phyloP scores from a whole-genome alignment of 1,284 basidiomycete species.

The Trametes polyzona region DNA sequence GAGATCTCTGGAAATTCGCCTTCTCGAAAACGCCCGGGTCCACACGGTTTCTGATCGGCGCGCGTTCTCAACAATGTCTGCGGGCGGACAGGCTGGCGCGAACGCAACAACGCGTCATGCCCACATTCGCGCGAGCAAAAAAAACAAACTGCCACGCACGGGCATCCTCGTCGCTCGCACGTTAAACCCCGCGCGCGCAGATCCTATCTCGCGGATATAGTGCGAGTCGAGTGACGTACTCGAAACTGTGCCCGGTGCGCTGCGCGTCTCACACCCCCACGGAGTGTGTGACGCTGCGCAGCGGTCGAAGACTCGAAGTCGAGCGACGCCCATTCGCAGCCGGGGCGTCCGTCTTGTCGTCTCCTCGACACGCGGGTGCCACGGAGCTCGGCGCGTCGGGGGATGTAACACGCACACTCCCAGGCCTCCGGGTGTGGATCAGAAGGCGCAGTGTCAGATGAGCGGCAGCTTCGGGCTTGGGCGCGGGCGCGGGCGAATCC shows the following conservation, averaged over 20 bases:
- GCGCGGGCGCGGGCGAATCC: not conserved
- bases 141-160: too few relatives aligned
- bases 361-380: not conserved
- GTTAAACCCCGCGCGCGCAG: too few relatives aligned
- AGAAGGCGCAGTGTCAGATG: slow-evolving; percentile 9
- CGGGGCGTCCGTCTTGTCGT: not conserved
- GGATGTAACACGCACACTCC: not conserved
- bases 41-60: slow-evolving; percentile 4
- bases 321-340: not conserved
- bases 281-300: not conserved
- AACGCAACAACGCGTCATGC: not conserved
- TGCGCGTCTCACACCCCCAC: not conserved
- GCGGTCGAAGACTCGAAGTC: not conserved
- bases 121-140: not conserved
- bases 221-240: not conserved
- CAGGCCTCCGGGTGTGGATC: not conserved
- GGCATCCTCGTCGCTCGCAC: too few relatives aligned
- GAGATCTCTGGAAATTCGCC: slow-evolving; percentile 1
- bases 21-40: slow-evolving; percentile 5
- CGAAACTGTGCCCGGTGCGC: not conserved
- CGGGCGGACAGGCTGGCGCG: not conserved
- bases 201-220: not conserved
- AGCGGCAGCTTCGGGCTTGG: slow-evolving; percentile 1
- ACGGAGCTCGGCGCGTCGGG: not conserved
- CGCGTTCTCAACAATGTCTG: not conserved